Base-by-base conservation (phyloP, 805 yeast species). In the Cyberlindnera subsufficiens region DNA sequence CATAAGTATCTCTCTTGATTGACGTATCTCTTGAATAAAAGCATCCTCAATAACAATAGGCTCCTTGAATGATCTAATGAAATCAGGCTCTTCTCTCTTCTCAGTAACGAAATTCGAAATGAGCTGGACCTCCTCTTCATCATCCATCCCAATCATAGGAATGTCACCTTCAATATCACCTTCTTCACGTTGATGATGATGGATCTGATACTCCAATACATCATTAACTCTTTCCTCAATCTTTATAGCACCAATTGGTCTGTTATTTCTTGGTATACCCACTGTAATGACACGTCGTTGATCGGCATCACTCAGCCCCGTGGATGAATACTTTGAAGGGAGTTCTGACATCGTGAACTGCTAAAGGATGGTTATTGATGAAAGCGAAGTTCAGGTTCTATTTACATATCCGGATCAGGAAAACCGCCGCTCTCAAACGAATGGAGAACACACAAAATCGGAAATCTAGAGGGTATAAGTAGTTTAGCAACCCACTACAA, bases 131-230 rank as follows among this genome's bases (percentile, higher is more conserved):
- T 73, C 78, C 4, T 57, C 57, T 39, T 63, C 65, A 47, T 73
- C 70, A 40, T 74, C 75, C 58, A 73, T 67, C 2, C 72, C 72
- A 17, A 67, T 45, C 80, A 75, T 75, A 32, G 68, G 73, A 4
- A 68, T 61, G 49, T 75, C 80, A n/a, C 62, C 66, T 31, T 61
- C 61, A 0, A 19, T 30, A 17, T 50, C 55, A 6, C 38, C 41
- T 5, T 32, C 17, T 17, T 38, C 40, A 8, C 34, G 39, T 6
- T 17, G 19, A 14, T 42, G 38, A 4, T 31, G 35, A 18, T 25
- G 35, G 11, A n/a, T 13, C 16, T 38, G 18, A 18, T 40, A 27
- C 4, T 20, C 34, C 6, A 51, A 17, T 1, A 47, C 54, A 35
- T 53, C 49, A 16, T 46, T 39, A 4, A 56, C 61, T 30, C 55